Conservation (phyloP, 257 asterid species). For the Penstemon eatonii region DNA sequence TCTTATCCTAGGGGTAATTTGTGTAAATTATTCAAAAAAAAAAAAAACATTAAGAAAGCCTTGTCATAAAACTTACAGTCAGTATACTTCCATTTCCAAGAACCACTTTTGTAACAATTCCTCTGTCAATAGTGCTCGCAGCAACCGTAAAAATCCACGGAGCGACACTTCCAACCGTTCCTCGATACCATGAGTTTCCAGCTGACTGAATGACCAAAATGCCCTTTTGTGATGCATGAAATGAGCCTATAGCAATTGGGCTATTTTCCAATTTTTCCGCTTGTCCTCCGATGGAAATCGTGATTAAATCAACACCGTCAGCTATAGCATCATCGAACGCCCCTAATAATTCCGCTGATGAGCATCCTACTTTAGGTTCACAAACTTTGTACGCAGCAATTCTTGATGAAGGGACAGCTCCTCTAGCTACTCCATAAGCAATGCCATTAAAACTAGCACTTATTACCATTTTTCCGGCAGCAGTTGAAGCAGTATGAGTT, state of each 20-base stretch:
- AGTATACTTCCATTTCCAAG: slow-evolving; percentile 32
- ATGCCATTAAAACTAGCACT: slow-evolving; percentile 29
- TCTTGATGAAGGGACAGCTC: slow-evolving; percentile 40
- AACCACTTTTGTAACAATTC: slow-evolving; percentile 16
- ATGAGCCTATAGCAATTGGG: slow-evolving; percentile 38
- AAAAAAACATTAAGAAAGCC: too few species aligned
- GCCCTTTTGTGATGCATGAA: slow-evolving; percentile 37
- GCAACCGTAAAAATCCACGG: slow-evolving; percentile 38
- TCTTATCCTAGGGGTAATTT: too few species aligned
- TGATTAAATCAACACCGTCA: slow-evolving; percentile 49
- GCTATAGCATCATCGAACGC: slow-evolving; percentile 50
- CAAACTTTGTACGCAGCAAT: slow-evolving; percentile 37
- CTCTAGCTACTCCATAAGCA: slow-evolving; percentile 35
- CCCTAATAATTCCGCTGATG: slow-evolving; percentile 23
- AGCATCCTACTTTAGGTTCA: background rate
- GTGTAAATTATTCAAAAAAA: too few species aligned
- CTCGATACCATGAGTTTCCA: slow-evolving; percentile 23
- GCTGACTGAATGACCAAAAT: slow-evolving; percentile 29
- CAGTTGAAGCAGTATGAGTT: slow-evolving; percentile 42
- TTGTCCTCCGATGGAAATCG: slow-evolving; percentile 28
- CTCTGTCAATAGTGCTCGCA: slow-evolving; percentile 28
- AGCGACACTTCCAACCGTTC: slow-evolving; percentile 2
- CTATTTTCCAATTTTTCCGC: background rate
- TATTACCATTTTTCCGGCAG: slow-evolving; percentile 32
- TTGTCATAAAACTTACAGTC: background rate